These are phyloP conservation scores for Xerocomellus dryophilus DNA, from an alignment of 768 basidiomycete species.

Conservation along the genomic window DNA sequence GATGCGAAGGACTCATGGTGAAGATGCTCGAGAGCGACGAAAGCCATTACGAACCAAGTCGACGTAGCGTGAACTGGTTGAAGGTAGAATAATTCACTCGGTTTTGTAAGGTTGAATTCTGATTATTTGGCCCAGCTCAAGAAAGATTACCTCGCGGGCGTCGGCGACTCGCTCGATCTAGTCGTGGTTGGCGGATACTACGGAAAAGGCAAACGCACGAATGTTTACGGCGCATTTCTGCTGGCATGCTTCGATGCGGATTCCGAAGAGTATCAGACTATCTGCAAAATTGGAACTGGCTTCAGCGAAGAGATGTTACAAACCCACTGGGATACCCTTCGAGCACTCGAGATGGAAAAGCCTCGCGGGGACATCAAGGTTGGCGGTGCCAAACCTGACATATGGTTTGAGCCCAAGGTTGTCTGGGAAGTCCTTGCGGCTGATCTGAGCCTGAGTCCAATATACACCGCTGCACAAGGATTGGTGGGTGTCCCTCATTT, in stretches of 20 bases:
- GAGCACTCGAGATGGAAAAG: constrained; percentile 69
- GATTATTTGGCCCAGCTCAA: constrained; percentile 63
- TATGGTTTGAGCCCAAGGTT: constrained; percentile 96
- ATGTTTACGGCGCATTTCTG: constrained; percentile 96
- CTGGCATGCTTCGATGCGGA: constrained; percentile 96
- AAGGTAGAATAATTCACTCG: constrained; percentile 56
- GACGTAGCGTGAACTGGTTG: constrained; percentile 95
- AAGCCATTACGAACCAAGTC: constrained; percentile 92
- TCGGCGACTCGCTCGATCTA: constrained; percentile 95
- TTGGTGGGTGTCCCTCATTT: constrained; percentile 49
- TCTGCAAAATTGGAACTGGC: constrained; percentile 99
- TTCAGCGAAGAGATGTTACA: constrained; percentile 91
- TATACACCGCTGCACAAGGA: constrained; percentile 94
- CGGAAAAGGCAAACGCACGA: constrained; percentile 96
- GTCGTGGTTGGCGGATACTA: constrained; percentile 98
- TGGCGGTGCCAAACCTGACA: constrained; percentile 92
- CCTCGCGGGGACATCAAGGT: constrained; percentile 80
- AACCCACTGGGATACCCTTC: constrained; percentile 74
- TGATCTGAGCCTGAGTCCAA: constrained; percentile 92
- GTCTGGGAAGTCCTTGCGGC: constrained; percentile 99
- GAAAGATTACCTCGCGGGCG: constrained; percentile 95
- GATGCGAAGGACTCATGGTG: constrained; percentile 98
- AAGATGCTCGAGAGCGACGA: constrained; percentile 95
- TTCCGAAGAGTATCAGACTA: constrained; percentile 91
- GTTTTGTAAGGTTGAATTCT: background rate